Evolutionary conservation across 2,329 filamentous ascomycete genomes (phyloP).

Genomic region (Drechslerella dactyloides): DNA sequence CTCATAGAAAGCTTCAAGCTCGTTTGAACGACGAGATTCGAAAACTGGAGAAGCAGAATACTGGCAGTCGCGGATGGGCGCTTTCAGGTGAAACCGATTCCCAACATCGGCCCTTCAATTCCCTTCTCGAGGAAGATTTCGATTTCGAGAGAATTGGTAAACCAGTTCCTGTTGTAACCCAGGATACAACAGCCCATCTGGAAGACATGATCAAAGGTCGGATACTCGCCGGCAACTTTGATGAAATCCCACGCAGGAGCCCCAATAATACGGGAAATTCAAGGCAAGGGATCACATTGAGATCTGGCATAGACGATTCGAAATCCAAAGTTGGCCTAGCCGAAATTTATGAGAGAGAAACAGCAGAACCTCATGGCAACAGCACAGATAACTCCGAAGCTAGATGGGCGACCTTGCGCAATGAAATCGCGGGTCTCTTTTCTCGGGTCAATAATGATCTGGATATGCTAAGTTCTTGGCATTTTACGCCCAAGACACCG

Average conservation of each 20-base stretch:
- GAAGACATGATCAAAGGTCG: slow-evolving; percentile 93
- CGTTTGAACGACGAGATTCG: slow-evolving; percentile 89
- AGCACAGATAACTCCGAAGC: slow-evolving; percentile 66
- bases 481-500: slow-evolving; percentile 89
- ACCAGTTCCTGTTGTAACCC: slow-evolving; percentile 90
- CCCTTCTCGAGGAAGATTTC: slow-evolving; percentile 88
- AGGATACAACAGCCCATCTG: slow-evolving; percentile 86
- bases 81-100: slow-evolving; percentile 86
- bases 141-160: slow-evolving; percentile 96
- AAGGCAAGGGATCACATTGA: slow-evolving; percentile 70
- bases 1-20: slow-evolving; percentile 84
- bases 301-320: slow-evolving; percentile 73
- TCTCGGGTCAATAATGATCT: slow-evolving; percentile 78
- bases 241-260: slow-evolving; percentile 77
- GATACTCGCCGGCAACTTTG: slow-evolving; percentile 87
- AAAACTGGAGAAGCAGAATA: slow-evolving; percentile 83
- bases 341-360: slow-evolving; percentile 91
- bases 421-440: slow-evolving; percentile 83
- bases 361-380: slow-evolving; percentile 76
- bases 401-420: slow-evolving; percentile 79
- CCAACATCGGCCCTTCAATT: slow-evolving; percentile 82
- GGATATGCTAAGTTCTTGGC: slow-evolving; percentile 88
- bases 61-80: slow-evolving; percentile 90
- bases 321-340: slow-evolving; percentile 88
- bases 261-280: slow-evolving; percentile 67